Conservation (phyloP, 176 grass and related monocot genomes). For the Oryza rufipogon region DNA sequence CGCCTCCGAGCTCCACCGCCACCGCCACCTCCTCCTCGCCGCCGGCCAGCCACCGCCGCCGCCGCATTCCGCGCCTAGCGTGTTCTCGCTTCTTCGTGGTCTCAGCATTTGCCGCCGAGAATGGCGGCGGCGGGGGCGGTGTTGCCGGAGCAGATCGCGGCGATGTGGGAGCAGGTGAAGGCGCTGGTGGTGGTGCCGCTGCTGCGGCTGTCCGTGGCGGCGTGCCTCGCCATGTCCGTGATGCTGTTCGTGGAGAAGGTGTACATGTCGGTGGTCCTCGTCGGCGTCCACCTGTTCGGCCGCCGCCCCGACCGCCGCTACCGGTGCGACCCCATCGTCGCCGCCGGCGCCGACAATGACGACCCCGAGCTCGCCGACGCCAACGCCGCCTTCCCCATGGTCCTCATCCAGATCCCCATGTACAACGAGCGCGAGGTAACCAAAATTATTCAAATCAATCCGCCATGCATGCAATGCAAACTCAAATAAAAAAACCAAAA, state of each 20-base stretch:
- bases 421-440: conserved; percentile 86
- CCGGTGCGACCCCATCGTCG: conserved; percentile 63
- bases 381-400: conserved; percentile 62
- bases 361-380: conserved; percentile 62
- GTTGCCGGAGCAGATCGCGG: conserved; percentile 41
- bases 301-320: conserved; percentile 53
- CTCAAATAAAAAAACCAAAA: neutral
- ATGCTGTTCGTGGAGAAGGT: conserved; percentile 81
- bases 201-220: conserved; percentile 52
- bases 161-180: conserved; percentile 59
- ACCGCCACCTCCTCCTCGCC: neutral
- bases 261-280: conserved; percentile 68
- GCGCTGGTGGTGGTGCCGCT: conserved; percentile 69
- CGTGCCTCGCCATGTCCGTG: conserved; percentile 78
- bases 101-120: neutral
- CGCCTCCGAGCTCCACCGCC: neutral
- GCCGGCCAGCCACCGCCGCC: neutral
- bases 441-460: conserved; percentile 22
- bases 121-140: conserved; percentile 16
- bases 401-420: conserved; percentile 95
- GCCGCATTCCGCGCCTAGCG: neutral
- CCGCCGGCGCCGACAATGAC: conserved; percentile 1
- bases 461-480: neutral
- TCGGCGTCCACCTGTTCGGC: conserved; percentile 47
- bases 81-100: neutral